These are phyloP conservation scores for Centella asiatica DNA, from an alignment of 129 eudicot genomes.

Conservation along the genomic window DNA sequence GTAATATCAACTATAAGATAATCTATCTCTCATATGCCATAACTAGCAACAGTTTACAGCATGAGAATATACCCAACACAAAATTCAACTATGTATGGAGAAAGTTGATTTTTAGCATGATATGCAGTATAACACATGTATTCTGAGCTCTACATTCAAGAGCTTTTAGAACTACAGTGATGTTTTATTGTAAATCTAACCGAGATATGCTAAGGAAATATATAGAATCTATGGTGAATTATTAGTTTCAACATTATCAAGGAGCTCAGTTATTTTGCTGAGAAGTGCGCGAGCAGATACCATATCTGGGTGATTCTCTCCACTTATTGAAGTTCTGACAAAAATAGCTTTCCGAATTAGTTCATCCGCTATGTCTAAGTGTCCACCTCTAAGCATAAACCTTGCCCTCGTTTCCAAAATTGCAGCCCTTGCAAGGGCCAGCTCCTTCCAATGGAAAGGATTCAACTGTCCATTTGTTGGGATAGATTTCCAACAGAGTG, in stretches of 20 bases:
- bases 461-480: slow-evolving; percentile 84
- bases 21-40: too few relatives aligned
- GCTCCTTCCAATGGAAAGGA: slow-evolving; percentile 87
- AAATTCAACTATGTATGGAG: too few relatives aligned
- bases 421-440: slow-evolving; percentile 83
- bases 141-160: too few relatives aligned
- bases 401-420: slow-evolving; percentile 88
- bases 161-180: too few relatives aligned
- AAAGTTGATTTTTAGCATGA: too few relatives aligned
- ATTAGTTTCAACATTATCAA: slow-evolving; percentile 73
- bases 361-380: slow-evolving; percentile 88
- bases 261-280: slow-evolving; percentile 66
- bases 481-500: slow-evolving; percentile 85
- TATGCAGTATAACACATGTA: too few relatives aligned
- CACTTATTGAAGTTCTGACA: slow-evolving; percentile 82
- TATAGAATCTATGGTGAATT: slow-evolving; percentile 63
- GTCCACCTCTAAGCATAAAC: slow-evolving; percentile 87
- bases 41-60: too few relatives aligned
- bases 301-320: slow-evolving; percentile 91
- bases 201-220: too few relatives aligned
- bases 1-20: too few relatives aligned
- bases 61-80: too few relatives aligned
- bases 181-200: too few relatives aligned
- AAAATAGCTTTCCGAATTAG: slow-evolving; percentile 80
- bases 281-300: slow-evolving; percentile 79